A percentile compares a stretch with the other conserved stretches of the same genome.
phyloP scores from a whole-genome alignment of 73 alveolate genomes.

The Symbiodinium pilosum region DNA sequence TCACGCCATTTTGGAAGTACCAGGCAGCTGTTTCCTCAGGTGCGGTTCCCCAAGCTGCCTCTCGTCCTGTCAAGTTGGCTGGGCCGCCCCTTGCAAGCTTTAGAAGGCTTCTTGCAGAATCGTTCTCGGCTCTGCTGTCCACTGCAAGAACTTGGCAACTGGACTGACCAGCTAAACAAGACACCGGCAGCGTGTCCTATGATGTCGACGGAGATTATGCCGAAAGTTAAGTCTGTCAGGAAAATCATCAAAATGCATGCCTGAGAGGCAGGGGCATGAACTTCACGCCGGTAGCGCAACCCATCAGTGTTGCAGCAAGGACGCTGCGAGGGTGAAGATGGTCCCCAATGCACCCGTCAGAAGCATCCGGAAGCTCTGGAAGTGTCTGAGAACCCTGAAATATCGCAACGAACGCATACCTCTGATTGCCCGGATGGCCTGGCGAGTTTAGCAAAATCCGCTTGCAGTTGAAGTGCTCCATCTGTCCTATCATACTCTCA shows the following conservation, averaged over 20 bases:
- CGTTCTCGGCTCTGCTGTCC: too few species aligned
- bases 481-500: too few species aligned
- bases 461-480: too few species aligned
- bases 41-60: slow-evolving; percentile 22
- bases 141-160: too few species aligned
- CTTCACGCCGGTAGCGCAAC: not conserved
- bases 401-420: slow-evolving; percentile 40
- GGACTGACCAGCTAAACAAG: too few species aligned
- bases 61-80: slow-evolving; percentile 23
- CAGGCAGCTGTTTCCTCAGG: slow-evolving; percentile 43
- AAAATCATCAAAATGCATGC: slow-evolving; percentile 30
- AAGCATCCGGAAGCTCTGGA: slow-evolving; percentile 66
- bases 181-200: slow-evolving; percentile 3
- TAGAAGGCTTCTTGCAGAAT: too few species aligned
- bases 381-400: slow-evolving; percentile 24
- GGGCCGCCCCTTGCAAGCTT: too few species aligned
- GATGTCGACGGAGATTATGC: slow-evolving; percentile 49
- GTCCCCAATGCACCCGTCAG: slow-evolving; percentile 46
- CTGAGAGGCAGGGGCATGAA: not conserved
- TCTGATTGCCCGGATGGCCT: slow-evolving; percentile 37
- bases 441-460: too few species aligned
- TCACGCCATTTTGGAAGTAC: slow-evolving; percentile 46
- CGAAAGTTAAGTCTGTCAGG: slow-evolving; percentile 30
- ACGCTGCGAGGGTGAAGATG: slow-evolving; percentile 24
- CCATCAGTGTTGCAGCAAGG: not conserved